Evolutionary conservation across 768 basidiomycete species (phyloP).

Genomic region (Saitozyma sp.): DNA sequence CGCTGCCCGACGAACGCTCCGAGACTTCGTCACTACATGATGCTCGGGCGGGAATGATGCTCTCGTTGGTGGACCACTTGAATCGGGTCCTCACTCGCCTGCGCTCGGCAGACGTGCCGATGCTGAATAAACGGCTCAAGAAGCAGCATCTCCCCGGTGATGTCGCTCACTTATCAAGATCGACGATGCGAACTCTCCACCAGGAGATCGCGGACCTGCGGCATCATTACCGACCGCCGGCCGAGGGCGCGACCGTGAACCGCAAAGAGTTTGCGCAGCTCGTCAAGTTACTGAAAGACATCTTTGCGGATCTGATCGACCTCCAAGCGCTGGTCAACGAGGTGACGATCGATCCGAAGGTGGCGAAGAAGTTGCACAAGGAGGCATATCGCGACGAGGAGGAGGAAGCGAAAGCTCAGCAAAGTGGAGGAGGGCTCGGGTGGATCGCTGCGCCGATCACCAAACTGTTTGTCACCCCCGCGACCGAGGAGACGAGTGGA

Average conservation of each 20-base stretch:
- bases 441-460: conserved; percentile 83
- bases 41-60: conserved; percentile 42
- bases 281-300: conserved; percentile 80
- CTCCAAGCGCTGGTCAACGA: conserved; percentile 83
- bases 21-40: conserved; percentile 73
- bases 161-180: conserved; percentile 78
- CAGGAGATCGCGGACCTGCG: conserved; percentile 71
- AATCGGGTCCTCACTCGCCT: conserved; percentile 65
- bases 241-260: conserved; percentile 69
- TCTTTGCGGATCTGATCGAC: conserved; percentile 77
- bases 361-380: conserved; percentile 63
- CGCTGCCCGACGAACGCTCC: conserved; percentile 62
- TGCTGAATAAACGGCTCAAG: conserved; percentile 83
- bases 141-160: conserved; percentile 81
- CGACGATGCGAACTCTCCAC: conserved; percentile 72
- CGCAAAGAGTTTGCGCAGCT: conserved; percentile 78
- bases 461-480: conserved; percentile 66
- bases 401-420: conserved; percentile 51
- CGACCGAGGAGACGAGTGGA: conserved; percentile 9
- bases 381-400: conserved; percentile 59
- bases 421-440: conserved; percentile 53
- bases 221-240: conserved; percentile 66
- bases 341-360: conserved; percentile 79
- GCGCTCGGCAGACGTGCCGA: conserved; percentile 75
- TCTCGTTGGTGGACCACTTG: conserved; percentile 57